Evolutionary conservation across 192 early-diverging fungal species (phyloP), one percentile per base, ranked within the genome.

Genomic region (Coemansia sp.): DNA sequence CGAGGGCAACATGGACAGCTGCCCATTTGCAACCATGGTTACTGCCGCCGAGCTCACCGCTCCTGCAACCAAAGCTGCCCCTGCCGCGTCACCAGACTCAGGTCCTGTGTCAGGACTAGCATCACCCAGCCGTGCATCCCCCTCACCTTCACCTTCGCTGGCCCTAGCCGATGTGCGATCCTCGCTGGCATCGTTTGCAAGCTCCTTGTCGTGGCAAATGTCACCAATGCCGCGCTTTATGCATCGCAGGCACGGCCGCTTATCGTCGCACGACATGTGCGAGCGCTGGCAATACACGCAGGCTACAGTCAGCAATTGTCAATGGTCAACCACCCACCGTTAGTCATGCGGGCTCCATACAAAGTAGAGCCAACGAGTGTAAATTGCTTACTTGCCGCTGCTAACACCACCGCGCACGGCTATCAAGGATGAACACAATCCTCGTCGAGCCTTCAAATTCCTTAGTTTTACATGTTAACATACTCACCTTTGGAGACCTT

Each of bases 191-290:
- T 71, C 68, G 38, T 48, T 54, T 2, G 60, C 54, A 4, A 65
- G 62, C 14, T 88, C 86, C 65, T 94, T 93, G 71, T 98, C 92
- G 49, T 89, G 92, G 78, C 96, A 98, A 28, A 95, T 69, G 62
- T 95, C 91, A n/a, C 89, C 89, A 74, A 98, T 96, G 67, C 90
- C 92, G 41, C 96, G 88, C 71, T 95, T 94, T 57, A 98, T 92
- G 65, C 95, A 98, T 52, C 95, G 88, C 71, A 93, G 91, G 74
- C 95, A 97, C 38, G 95, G 95, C 21, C 95, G 88, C 54, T 92
- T 84, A 71, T 90, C 86, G 66, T 92, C 93, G 75, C 95, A 98
- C 27, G 94, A 94, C 96, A 98, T 98, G 73, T 98, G 96, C 38
- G 90, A 92, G 70, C 94, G 82, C 72, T 94, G 84, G 82, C 96